Base-by-base conservation (phyloP, 306 rosid species). In the Malus sylvestris region DNA sequence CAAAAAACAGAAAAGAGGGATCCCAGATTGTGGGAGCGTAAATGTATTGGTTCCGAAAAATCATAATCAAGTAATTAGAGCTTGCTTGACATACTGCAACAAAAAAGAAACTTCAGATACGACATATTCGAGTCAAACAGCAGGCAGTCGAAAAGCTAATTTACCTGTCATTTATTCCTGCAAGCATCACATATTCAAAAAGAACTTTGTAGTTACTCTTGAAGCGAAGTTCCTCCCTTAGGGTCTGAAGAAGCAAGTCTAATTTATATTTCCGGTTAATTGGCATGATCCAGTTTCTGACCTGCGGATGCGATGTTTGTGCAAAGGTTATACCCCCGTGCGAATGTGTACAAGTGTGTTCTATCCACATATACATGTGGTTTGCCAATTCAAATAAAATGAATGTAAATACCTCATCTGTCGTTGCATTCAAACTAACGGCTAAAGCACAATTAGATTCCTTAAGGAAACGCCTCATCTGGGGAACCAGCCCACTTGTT, bases 281-380 rank as follows among this genome's bases (percentile, higher is more conserved):
- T 73, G 96, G 98, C 97, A 94, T 94, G 74, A 91, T 94, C 97
- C 98, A 90, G 86, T 89, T 94, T 82, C 98, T 91, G 33, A 94
- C 93, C 95, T 94, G 89, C 73, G 74, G 27, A 85, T 38, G 73
- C 74, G 6, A 78, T 73, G 59, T 8, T 61, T 61, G 74, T 72
- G 33, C 15, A 69, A 79, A 40, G 76, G 77, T 75, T 32, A 77
- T 72, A 57, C 72, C 15, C 64, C 60, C 51, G 52, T 77, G 73
- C 30, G 53, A n/a, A 58, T 23, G 38, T 1, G 29, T 13, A 11
- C 4, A 5, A 25, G 19, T 67, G 72, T 57, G 16, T 35, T 19
- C 42, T 40, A 23, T 40, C 18, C 55, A 14, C 38, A 38, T 2
- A 35, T 45, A 69, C 58, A 72, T 20, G 40, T 72, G 63, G 81